Percentiles rank a stretch among this genome's conserved stretches.
Evolutionary conservation across 192 early-diverging fungal genomes (phyloP).

Genomic region (Mortierella alpina): DNA sequence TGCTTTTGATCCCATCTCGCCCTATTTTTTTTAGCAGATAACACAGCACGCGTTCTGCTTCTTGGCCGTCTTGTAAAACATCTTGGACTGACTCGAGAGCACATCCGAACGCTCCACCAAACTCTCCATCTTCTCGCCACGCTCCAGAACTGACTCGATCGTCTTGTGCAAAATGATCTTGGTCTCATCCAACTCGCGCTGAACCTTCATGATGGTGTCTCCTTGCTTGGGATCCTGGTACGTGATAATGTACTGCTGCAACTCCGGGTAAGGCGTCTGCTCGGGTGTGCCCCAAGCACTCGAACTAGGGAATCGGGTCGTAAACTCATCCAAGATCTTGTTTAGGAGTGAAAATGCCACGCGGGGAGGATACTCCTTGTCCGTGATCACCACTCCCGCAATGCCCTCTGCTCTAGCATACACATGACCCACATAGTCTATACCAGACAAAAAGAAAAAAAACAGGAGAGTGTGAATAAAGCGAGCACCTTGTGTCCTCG

Average conservation of each 20-base stretch:
- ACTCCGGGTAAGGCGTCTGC: slow-evolving; percentile 69
- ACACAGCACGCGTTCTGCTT: slow-evolving; percentile 81
- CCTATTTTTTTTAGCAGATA: slow-evolving; percentile 55
- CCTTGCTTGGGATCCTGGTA: slow-evolving; percentile 94
- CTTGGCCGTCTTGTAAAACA: slow-evolving; percentile 97
- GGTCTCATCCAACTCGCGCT: slow-evolving; percentile 97
- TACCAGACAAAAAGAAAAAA: slow-evolving; percentile 7
- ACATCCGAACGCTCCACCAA: slow-evolving; percentile 85
- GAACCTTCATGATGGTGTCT: slow-evolving; percentile 93
- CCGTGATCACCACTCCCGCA: slow-evolving; percentile 80
- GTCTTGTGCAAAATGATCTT: slow-evolving; percentile 96
- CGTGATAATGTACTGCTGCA: slow-evolving; percentile 76
- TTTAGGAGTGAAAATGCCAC: slow-evolving; percentile 88
- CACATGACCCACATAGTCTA: slow-evolving; percentile 86
- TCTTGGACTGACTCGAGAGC: slow-evolving; percentile 90
- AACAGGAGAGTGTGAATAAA: not conserved
- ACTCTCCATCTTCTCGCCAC: slow-evolving; percentile 90
- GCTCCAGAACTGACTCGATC: slow-evolving; percentile 88
- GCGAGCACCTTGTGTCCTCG: not conserved
- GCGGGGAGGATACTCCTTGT: slow-evolving; percentile 90
- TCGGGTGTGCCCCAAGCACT: slow-evolving; percentile 51
- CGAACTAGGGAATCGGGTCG: slow-evolving; percentile 64
- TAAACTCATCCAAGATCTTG: slow-evolving; percentile 91
- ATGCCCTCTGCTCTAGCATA: slow-evolving; percentile 80
- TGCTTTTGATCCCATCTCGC: not conserved